These are phyloP conservation scores for Cephaloascus albidus DNA, from an alignment of 805 yeast genomes.

Conservation along the genomic window DNA sequence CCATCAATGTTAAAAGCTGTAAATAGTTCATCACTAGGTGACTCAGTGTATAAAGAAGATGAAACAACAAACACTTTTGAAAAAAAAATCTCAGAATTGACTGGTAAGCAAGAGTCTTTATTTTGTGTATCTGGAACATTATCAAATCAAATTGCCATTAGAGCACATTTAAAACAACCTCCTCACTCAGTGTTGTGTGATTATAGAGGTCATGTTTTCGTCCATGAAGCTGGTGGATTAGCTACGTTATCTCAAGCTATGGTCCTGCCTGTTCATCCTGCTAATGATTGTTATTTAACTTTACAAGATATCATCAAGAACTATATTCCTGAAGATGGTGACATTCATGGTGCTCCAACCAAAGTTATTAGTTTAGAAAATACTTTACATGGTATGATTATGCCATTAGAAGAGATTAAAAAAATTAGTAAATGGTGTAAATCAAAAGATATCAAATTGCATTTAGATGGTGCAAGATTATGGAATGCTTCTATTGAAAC, in stretches of 20 bases:
- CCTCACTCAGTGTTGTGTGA: conserved; percentile 85
- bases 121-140: conserved; percentile 86
- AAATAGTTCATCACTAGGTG: conserved; percentile 57
- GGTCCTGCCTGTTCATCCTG: conserved; percentile 77
- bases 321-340: conserved; percentile 64
- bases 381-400: conserved; percentile 75
- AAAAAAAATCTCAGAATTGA: conserved; percentile 47
- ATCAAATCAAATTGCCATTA: conserved; percentile 78
- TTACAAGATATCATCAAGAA: conserved; percentile 66
- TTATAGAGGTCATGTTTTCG: conserved; percentile 73
- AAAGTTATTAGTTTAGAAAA: conserved; percentile 78
- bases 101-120: conserved; percentile 76
- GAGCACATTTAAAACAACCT: conserved; percentile 71
- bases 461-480: conserved; percentile 91
- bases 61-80: conserved; percentile 58
- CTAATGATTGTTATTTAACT: conserved; percentile 69
- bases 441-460: conserved; percentile 49
- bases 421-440: conserved; percentile 66
- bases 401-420: conserved; percentile 71
- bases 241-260: conserved; percentile 87
- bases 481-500: conserved; percentile 84
- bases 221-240: conserved; percentile 85
- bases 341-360: conserved; percentile 86
- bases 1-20: conserved; percentile 59
- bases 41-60: conserved; percentile 86